Percentiles rank a stretch among this genome's conserved stretches.
These are phyloP conservation scores for Salix arbutifolia DNA, from an alignment of 345 rosid species.

Conservation along the genomic window DNA sequence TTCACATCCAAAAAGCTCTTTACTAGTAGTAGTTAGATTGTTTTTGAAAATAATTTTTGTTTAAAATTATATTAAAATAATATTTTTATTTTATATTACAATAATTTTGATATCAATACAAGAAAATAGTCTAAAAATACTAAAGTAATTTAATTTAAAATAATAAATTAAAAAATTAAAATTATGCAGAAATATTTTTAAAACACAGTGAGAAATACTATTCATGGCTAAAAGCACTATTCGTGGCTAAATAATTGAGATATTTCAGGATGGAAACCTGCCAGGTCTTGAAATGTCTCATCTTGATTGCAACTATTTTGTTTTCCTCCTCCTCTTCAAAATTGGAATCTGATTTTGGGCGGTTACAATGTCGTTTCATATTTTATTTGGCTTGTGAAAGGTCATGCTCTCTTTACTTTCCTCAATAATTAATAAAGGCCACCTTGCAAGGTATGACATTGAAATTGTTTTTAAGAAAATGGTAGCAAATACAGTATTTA, in stretches of 20 bases:
- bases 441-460: not conserved
- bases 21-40: no score
- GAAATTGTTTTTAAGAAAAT: not conserved
- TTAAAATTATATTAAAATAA: no score
- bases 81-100: no score
- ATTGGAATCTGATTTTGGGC: conserved; percentile 12
- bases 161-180: no score
- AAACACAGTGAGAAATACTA: no score
- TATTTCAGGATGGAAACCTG: not conserved
- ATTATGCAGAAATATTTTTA: no score
- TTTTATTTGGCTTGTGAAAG: not conserved
- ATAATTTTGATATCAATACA: no score
- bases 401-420: not conserved
- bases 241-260: not conserved
- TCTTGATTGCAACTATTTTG: not conserved
- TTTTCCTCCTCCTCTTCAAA: not conserved
- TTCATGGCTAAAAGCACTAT: no score
- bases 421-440: not conserved
- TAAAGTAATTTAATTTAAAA: no score
- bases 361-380: conserved; percentile 1
- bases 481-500: not conserved
- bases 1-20: no score
- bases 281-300: not conserved
- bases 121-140: no score
- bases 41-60: no score